These are phyloP conservation scores for Solanum etuberosum DNA, from an alignment of 257 asterid species.

Conservation along the genomic window DNA sequence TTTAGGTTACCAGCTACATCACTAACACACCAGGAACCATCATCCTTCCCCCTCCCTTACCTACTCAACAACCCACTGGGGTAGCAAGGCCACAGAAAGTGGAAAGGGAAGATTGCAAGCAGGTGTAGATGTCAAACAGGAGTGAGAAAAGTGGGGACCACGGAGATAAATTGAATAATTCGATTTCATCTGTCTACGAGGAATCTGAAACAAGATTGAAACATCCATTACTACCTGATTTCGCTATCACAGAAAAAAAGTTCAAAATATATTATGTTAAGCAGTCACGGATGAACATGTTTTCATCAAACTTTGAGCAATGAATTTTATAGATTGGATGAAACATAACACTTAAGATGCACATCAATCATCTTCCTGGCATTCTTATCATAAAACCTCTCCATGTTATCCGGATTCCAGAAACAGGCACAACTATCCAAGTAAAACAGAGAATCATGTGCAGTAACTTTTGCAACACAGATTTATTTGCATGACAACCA, in stretches of 20 bases:
- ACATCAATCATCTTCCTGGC: neutral
- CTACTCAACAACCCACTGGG: neutral
- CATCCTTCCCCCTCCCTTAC: neutral
- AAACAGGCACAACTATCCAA: neutral
- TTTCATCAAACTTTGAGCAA: neutral
- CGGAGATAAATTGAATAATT: neutral
- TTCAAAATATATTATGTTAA: neutral
- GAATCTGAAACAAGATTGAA: neutral
- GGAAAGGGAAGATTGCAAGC: neutral
- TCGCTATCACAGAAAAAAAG: neutral
- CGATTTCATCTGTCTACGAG: neutral
- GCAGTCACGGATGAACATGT: neutral
- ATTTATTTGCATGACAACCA: neutral
- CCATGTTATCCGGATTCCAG: neutral
- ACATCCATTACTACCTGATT: neutral
- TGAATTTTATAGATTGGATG: neutral
- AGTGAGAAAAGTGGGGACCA: neutral
- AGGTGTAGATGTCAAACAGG: neutral
- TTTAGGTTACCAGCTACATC: neutral
- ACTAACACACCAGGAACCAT: neutral
- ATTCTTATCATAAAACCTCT: neutral
- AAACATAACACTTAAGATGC: neutral
- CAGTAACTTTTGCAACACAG: neutral
- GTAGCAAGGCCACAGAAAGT: neutral
- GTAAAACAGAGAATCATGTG: neutral